A percentile compares a stretch with the other conserved stretches of the same genome.
Evolutionary conservation across 805 yeast genomes (phyloP).

Genomic region (Ogataea methanolica): DNA sequence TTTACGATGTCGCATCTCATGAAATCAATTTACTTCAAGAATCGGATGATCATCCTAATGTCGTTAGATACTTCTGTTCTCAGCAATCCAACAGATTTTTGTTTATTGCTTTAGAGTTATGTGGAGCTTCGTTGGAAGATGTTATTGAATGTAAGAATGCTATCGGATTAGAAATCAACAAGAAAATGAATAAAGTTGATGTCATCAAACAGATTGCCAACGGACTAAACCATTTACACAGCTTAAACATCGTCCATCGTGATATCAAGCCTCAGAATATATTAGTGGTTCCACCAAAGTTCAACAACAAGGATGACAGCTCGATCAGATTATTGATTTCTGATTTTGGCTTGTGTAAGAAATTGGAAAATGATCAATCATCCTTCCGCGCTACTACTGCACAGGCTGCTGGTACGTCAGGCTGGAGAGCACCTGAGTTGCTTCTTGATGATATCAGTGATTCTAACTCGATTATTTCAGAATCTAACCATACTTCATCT

Average conservation of each 20-base stretch:
- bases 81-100: slow-evolving; percentile 83
- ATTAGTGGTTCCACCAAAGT: slow-evolving; percentile 67
- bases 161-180: slow-evolving; percentile 32
- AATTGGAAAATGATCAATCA: slow-evolving; percentile 86
- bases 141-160: slow-evolving; percentile 54
- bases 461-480: slow-evolving; percentile 12
- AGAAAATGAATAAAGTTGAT: slow-evolving; percentile 43
- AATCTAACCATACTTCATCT: slow-evolving; percentile 1
- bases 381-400: slow-evolving; percentile 90
- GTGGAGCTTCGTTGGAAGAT: slow-evolving; percentile 86
- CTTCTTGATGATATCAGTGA: slow-evolving; percentile 37
- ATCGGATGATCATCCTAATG: slow-evolving; percentile 96
- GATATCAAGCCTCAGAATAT: slow-evolving; percentile 95
- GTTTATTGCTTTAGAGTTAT: slow-evolving; percentile 89
- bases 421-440: slow-evolving; percentile 98
- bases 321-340: slow-evolving; percentile 75
- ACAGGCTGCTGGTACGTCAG: slow-evolving; percentile 93
- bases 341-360: slow-evolving; percentile 94
- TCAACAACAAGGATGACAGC: slow-evolving; percentile 22
- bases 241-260: slow-evolving; percentile 87
- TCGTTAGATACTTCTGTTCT: slow-evolving; percentile 89
- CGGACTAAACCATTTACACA: slow-evolving; percentile 84
- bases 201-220: slow-evolving; percentile 71
- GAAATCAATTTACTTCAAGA: slow-evolving; percentile 86
- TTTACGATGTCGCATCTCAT: slow-evolving; percentile 89